Base-by-base conservation (phyloP, 2,329 filamentous ascomycete genomes). In the Colletotrichum sp. region DNA sequence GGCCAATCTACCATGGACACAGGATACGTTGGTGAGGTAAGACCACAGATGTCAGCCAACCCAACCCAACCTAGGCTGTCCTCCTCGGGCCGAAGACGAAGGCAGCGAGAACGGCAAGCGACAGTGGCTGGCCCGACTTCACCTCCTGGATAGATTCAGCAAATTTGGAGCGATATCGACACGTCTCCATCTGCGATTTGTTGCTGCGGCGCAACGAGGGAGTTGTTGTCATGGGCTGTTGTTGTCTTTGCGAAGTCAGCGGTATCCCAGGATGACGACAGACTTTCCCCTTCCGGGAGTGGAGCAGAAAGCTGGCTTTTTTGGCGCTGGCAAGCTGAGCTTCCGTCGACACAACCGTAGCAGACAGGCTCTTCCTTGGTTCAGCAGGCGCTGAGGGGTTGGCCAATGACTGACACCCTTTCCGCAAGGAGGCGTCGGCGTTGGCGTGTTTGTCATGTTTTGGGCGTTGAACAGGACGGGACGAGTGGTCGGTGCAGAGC, bases 211-310 rank as follows among this genome's bases (percentile, higher is more conserved):
- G 68, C 57, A 70, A 70, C 57, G 68, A 39, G 68, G 39, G n/a
- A 36, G 36, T 55, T 25, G 57, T 32, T 65, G 59, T 64, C 55
- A 48, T 52, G 36, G 36, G 44, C 68, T 64, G 73, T 69, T 74
- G 70, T 70, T 65, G 64, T 68, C 48, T 36, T 75, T 34, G 48
- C 27, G 59, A 75, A 73, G 64, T 34, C 74, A 75, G 70, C 74
- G 74, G 74, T 74, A 75, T 75, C 74, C 74, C 11, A 27, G 74
- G 74, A 75, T 75, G 74, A 75, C 74, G 74, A 69, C 74, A 75
- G 70, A 69, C 63, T 74, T 75, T 75, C 70, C 73, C 34, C 70
- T 75, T 75, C 59, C 65, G 73, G 73, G 70, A 59, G 74, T 74
- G 74, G 74, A 75, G 70, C 59, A n/a, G 28, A 73, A 64, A 73